Evolutionary conservation across 2,329 filamentous ascomycete genomes (phyloP), one percentile per base, ranked within the genome.

Genomic region (Lecanicillium sp.): DNA sequence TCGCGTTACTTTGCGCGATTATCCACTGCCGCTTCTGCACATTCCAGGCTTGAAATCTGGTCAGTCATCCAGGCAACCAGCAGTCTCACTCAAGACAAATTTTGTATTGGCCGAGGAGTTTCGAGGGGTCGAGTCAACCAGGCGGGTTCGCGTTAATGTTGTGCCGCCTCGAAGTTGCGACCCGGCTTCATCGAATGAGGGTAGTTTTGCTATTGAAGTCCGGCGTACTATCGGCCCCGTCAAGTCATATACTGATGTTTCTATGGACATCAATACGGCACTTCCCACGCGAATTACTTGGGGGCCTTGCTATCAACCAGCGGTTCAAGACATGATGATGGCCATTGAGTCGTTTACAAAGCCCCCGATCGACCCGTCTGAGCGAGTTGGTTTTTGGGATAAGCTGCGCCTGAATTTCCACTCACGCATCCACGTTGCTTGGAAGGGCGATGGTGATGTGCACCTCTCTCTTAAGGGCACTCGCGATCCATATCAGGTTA

Each of bases 241-340:
- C 46, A 98, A 98, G 63, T 94, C 88, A 0, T 98, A 92, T 56
- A 95, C 92, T 0, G 84, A 96, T 54, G 89, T 95, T 59, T 78
- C 75, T 25, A 73, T 98, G 51, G 85, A 95, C 46, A 89, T 98
- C 59, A 95, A 96, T 58, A 95, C 90, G 3, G 84, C 82, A 38
- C 78, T 90, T 42, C 86, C 94, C 2, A 98, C 92, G 1, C 80
- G 85, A 32, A 90, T 98, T 38, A 95, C 90, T 0, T 98, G 92
- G 94, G 89, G 89, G 7, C 89, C 92, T 33, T 95, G 89, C 3
- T 98, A 96, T 54, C 94, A 98, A 54, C 92, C 94, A 19, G 90
- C 90, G 2, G 90, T 98, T 35, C 92, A 98, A 58, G 94, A 98
- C 55, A 95, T 96, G 84, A 98, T 98, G 92, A 95, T 96, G 75